Conservation (phyloP, 1,284 basidiomycete genomes). For the Ustilago lituana region DNA sequence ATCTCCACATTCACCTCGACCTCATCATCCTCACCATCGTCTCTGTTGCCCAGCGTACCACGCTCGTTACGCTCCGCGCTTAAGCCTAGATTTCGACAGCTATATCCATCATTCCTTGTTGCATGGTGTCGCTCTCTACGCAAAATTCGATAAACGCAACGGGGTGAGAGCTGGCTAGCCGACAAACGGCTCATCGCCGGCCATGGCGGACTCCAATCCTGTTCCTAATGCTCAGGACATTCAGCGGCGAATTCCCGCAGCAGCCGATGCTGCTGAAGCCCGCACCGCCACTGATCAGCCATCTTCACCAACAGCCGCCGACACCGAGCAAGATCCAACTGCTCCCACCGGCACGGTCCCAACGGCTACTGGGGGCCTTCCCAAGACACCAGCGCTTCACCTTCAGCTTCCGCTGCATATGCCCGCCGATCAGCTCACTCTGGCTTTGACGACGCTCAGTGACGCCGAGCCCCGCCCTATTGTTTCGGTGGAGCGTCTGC, state of each 20-base stretch:
- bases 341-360: neutral
- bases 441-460: constrained; percentile 28
- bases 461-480: constrained; percentile 8
- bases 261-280: constrained; percentile 25
- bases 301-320: constrained; percentile 6
- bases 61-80: constrained; percentile 19
- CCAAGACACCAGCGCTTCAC: constrained; percentile 7
- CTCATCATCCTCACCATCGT: neutral
- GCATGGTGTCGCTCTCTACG: constrained; percentile 14
- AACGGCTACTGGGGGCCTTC: neutral
- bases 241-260: constrained; percentile 25
- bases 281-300: constrained; percentile 10
- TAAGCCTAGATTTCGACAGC: too few relatives aligned
- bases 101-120: neutral
- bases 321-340: constrained; percentile 20
- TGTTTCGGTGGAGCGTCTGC: constrained; percentile 24
- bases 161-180: constrained; percentile 10
- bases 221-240: constrained; percentile 42
- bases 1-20: constrained; percentile 17
- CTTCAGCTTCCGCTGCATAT: constrained; percentile 28
- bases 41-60: neutral
- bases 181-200: constrained; percentile 16
- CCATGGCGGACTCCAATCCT: constrained; percentile 40
- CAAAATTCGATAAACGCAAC: neutral
- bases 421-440: constrained; percentile 21